Conservation (phyloP, 2,329 filamentous ascomycete genomes). For the Fusarium clavum region DNA sequence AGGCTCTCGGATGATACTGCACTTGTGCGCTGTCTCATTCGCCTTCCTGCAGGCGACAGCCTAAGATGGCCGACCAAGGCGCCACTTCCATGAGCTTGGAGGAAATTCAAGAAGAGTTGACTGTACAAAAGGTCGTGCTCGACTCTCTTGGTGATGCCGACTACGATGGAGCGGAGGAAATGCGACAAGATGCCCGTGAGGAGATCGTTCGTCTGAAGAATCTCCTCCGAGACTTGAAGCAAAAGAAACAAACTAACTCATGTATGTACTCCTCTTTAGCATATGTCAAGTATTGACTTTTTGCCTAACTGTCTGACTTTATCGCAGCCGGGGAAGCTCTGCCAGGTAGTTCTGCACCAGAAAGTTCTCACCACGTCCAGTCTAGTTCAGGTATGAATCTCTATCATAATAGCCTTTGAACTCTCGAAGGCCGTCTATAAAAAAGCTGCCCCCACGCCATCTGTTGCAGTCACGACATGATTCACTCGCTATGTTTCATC, state of each 20-base stretch:
- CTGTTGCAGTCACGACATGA: background rate
- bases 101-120: constrained; percentile 56
- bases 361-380: background rate
- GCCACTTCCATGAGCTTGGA: constrained; percentile 39
- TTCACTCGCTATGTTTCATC: background rate
- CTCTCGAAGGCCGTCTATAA: background rate
- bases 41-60: constrained; percentile 19
- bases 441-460: background rate
- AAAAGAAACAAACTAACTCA: constrained; percentile 8
- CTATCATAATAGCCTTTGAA: background rate
- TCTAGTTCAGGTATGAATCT: constrained; percentile 30
- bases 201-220: constrained; percentile 51
- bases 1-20: constrained; percentile 29
- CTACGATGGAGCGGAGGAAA: constrained; percentile 48
- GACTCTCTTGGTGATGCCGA: constrained; percentile 51
- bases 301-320: constrained; percentile 1
- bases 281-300: background rate
- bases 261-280: constrained; percentile 11
- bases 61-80: constrained; percentile 31
- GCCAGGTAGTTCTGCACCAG: background rate
- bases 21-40: constrained; percentile 30
- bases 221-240: constrained; percentile 39
- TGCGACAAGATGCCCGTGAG: constrained; percentile 43
- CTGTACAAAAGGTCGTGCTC: constrained; percentile 57
- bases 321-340: constrained; percentile 3